phyloP scores from a whole-genome alignment of 2,329 filamentous ascomycete genomes.

The Cryphonectria japonica region DNA sequence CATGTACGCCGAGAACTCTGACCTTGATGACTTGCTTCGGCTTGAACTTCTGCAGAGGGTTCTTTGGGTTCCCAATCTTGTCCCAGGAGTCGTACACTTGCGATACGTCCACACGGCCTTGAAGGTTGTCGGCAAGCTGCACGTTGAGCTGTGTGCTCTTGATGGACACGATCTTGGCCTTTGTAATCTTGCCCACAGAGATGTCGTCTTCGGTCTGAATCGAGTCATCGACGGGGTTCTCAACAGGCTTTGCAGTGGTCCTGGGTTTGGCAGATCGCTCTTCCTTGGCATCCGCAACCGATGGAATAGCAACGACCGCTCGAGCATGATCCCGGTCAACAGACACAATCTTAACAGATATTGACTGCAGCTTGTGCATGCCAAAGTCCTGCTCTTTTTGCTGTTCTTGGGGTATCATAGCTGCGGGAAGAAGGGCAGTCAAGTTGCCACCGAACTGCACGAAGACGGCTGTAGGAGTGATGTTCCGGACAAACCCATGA shows the following conservation, averaged over 20 bases:
- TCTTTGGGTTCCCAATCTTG: constrained; percentile 80
- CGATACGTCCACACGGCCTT: constrained; percentile 91
- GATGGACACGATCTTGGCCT: constrained; percentile 79
- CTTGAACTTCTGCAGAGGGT: constrained; percentile 76
- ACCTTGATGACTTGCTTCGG: constrained; percentile 73
- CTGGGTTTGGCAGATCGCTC: constrained; percentile 41
- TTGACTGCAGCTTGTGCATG: constrained; percentile 73
- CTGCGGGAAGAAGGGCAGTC: constrained; percentile 79
- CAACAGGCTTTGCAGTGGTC: constrained; percentile 42
- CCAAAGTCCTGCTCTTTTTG: constrained; percentile 75
- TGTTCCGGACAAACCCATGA: constrained; percentile 82
- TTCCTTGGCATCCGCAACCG: constrained; percentile 48
- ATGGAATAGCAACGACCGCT: constrained; percentile 62
- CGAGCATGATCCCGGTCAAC: constrained; percentile 72
- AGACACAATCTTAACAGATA: constrained; percentile 72
- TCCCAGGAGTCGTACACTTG: constrained; percentile 89
- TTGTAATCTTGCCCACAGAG: constrained; percentile 70
- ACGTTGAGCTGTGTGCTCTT: constrained; percentile 95
- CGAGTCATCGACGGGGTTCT: constrained; percentile 62
- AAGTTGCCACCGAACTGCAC: constrained; percentile 83
- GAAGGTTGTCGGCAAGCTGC: constrained; percentile 80
- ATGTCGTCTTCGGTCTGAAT: constrained; percentile 73
- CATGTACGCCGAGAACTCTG: constrained; percentile 83
- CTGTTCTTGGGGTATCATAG: constrained; percentile 73
- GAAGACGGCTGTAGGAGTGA: constrained; percentile 80